Evolutionary conservation across 495 filamentous ascomycete genomes (phyloP).

Genomic region (Penicillium tannophilum): DNA sequence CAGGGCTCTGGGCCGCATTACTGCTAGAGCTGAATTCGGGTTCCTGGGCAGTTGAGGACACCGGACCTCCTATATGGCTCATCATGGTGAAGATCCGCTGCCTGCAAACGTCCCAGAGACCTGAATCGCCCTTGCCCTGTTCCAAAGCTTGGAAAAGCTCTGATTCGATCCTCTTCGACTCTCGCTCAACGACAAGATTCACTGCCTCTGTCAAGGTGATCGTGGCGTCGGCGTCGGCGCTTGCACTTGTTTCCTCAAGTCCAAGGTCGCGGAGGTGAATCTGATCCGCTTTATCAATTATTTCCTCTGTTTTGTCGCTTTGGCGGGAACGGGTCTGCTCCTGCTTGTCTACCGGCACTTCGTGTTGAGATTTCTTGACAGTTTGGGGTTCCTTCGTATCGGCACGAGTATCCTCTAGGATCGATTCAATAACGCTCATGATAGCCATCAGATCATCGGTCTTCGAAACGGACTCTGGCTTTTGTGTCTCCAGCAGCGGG

Average conservation of each 20-base stretch:
- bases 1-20: neutral
- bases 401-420: neutral
- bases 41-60: neutral
- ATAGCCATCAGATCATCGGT: conserved; percentile 10
- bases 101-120: conserved; percentile 72
- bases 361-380: neutral
- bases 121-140: conserved; percentile 59
- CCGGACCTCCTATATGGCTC: conserved; percentile 34
- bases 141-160: conserved; percentile 32
- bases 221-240: conserved; percentile 6
- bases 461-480: neutral
- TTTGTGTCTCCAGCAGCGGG: conserved; percentile 10
- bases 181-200: conserved; percentile 31
- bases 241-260: neutral
- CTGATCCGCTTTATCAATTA: neutral
- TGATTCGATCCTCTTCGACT: conserved; percentile 29
- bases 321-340: neutral
- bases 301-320: neutral
- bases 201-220: conserved; percentile 29
- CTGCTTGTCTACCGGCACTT: neutral
- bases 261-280: neutral
- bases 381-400: neutral
- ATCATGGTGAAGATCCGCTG: conserved; percentile 68
- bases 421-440: conserved; percentile 3
- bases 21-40: neutral